Evolutionary conservation across 805 yeast genomes (phyloP).

Genomic region (Vanderwaltozyma tropicalis): DNA sequence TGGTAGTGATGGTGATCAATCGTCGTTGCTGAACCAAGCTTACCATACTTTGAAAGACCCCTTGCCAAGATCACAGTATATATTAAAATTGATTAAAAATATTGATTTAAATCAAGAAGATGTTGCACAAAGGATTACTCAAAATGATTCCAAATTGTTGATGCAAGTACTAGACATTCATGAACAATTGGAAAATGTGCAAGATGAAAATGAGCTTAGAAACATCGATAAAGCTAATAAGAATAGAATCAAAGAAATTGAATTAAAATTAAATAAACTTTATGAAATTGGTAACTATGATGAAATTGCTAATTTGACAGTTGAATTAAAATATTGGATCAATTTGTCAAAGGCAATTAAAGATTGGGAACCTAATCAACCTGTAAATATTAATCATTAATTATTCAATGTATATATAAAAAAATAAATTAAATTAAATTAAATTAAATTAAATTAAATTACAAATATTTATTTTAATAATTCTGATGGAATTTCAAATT

Average conservation of each 20-base stretch:
- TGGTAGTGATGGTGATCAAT: conserved; percentile 12
- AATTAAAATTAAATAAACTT: conserved; percentile 35
- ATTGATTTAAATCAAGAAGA: conserved; percentile 55
- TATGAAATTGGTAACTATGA: conserved; percentile 42
- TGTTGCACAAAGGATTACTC: conserved; percentile 11
- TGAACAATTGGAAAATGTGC: conserved; percentile 66
- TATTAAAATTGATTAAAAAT: conserved; percentile 35
- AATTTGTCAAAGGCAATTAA: conserved; percentile 64
- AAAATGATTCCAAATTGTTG: conserved; percentile 45
- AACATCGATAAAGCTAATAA: conserved; percentile 46
- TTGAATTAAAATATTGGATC: conserved; percentile 73
- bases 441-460: too few relatives aligned
- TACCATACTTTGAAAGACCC: conserved; percentile 65
- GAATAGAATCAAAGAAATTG: conserved; percentile 39
- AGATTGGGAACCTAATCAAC: conserved; percentile 69
- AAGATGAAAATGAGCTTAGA: conserved; percentile 46
- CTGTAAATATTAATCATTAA: conserved; percentile 7
- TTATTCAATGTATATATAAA: not conserved
- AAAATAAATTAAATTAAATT: too few relatives aligned
- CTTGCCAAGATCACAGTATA: conserved; percentile 54
- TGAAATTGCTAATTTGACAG: conserved; percentile 52
- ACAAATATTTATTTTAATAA: conserved; percentile 1
- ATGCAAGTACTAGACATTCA: conserved; percentile 77
- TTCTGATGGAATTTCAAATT: conserved; percentile 42
- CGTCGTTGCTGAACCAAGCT: conserved; percentile 64